Evolutionary conservation across 2,329 filamentous ascomycete species (phyloP).

Genomic region (Cordyceps cateniannulata): DNA sequence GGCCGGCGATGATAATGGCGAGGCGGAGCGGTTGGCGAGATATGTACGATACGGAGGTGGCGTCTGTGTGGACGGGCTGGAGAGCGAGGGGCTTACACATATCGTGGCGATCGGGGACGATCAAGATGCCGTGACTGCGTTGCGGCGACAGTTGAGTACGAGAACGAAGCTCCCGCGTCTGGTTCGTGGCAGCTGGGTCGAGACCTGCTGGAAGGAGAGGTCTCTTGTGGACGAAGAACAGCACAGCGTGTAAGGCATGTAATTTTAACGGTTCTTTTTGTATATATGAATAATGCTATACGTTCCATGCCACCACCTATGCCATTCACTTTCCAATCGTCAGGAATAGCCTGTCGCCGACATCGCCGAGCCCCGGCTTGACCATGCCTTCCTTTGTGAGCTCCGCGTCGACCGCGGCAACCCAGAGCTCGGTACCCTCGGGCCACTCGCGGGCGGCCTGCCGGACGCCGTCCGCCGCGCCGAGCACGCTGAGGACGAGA

Average conservation of each 20-base stretch:
- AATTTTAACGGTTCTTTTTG: background rate
- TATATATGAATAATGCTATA: constrained; percentile 2
- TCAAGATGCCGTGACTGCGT: constrained; percentile 29
- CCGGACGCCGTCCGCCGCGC: constrained; percentile 60
- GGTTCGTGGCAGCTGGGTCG: constrained; percentile 66
- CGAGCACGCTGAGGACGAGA: constrained; percentile 69
- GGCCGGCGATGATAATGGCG: constrained; percentile 24
- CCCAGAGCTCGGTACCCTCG: constrained; percentile 71
- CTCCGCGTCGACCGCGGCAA: constrained; percentile 70
- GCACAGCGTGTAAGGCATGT: constrained; percentile 29
- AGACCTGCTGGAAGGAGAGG: constrained; percentile 71
- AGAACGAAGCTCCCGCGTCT: constrained; percentile 56
- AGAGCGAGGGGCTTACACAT: constrained; percentile 60
- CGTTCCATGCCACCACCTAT: too few relatives aligned
- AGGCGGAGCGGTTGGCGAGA: constrained; percentile 42
- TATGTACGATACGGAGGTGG: constrained; percentile 67
- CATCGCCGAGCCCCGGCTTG: constrained; percentile 80
- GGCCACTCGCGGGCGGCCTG: constrained; percentile 62
- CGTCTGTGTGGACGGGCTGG: constrained; percentile 40
- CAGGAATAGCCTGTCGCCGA: constrained; percentile 84
- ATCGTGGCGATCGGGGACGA: constrained; percentile 41
- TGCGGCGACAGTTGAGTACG: constrained; percentile 40
- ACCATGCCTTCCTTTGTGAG: constrained; percentile 82
- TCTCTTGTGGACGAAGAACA: constrained; percentile 76
- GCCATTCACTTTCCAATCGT: constrained; percentile 71